Percentiles rank a stretch among this genome's conserved stretches.
These are phyloP conservation scores for Fusarium hainanense DNA, from an alignment of 2,329 filamentous ascomycete species.

Conservation along the genomic window DNA sequence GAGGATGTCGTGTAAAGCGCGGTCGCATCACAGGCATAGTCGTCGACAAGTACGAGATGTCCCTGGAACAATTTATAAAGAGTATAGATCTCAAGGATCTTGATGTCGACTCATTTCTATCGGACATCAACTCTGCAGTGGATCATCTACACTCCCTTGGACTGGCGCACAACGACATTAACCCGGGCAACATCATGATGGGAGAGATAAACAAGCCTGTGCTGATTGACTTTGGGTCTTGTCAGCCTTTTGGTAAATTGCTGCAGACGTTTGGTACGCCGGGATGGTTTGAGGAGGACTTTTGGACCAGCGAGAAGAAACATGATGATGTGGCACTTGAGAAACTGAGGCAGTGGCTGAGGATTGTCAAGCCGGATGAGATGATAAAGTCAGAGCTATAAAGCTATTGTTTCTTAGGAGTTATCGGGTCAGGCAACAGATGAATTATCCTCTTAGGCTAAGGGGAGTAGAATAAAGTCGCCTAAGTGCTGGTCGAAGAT, in stretches of 20 bases:
- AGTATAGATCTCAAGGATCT: accelerated
- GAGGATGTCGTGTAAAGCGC: not conserved
- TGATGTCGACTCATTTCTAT: not conserved
- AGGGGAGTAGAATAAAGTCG: too few relatives aligned
- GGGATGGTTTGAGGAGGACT: not conserved
- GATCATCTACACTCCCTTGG: not conserved
- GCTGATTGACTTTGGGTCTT: not conserved
- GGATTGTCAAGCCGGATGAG: not conserved
- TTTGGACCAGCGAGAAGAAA: not conserved
- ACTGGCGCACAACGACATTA: not conserved
- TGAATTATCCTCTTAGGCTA: accelerated
- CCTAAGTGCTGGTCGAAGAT: accelerated
- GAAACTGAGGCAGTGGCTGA: not conserved
- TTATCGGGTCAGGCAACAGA: too few relatives aligned
- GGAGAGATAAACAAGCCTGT: not conserved
- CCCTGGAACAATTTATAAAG: not conserved
- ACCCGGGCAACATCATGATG: not conserved
- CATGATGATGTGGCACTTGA: not conserved
- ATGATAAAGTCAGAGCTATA: not conserved
- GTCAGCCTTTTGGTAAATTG: not conserved
- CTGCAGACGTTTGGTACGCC: not conserved
- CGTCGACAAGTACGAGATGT: not conserved
- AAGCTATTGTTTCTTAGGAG: not conserved
- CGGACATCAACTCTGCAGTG: not conserved
- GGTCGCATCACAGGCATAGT: not conserved